Conservation (phyloP, 805 yeast genomes). For the Metschnikowia continentalis region DNA sequence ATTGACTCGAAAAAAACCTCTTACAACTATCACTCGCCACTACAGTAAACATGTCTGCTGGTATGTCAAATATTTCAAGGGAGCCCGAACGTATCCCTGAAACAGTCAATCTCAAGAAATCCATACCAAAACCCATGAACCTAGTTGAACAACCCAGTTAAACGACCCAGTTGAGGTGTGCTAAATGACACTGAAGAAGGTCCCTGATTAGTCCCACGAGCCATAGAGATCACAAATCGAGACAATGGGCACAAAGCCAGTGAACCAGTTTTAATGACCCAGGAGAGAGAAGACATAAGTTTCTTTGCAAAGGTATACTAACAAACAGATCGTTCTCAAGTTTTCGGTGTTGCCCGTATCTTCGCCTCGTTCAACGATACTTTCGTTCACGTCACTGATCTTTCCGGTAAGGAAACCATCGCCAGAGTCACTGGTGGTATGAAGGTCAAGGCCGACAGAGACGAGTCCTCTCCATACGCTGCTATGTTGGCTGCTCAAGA, state of each 20-base stretch:
- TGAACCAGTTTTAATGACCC: too few species aligned
- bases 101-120: background rate
- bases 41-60: slow-evolving; percentile 21
- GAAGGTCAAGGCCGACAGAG: slow-evolving; percentile 99
- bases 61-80: slow-evolving; percentile 13
- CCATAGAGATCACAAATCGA: too few species aligned
- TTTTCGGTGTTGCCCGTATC: slow-evolving; percentile 99
- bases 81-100: background rate
- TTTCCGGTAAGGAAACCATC: slow-evolving; percentile 99
- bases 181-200: too few species aligned
- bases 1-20: slow-evolving; percentile 11
- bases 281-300: too few species aligned
- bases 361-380: slow-evolving; percentile 99
- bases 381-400: slow-evolving; percentile 98
- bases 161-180: too few species aligned
- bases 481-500: slow-evolving; percentile 99
- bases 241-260: too few species aligned
- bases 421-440: slow-evolving; percentile 99
- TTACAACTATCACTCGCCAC: slow-evolving; percentile 15
- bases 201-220: too few species aligned
- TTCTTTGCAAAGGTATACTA: slow-evolving; percentile 6
- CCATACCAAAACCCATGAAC: too few species aligned
- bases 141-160: too few species aligned
- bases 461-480: slow-evolving; percentile 99
- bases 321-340: slow-evolving; percentile 78